These are phyloP conservation scores for Penicillium sp. DNA, from an alignment of 2,329 filamentous ascomycete genomes.

Conservation along the genomic window DNA sequence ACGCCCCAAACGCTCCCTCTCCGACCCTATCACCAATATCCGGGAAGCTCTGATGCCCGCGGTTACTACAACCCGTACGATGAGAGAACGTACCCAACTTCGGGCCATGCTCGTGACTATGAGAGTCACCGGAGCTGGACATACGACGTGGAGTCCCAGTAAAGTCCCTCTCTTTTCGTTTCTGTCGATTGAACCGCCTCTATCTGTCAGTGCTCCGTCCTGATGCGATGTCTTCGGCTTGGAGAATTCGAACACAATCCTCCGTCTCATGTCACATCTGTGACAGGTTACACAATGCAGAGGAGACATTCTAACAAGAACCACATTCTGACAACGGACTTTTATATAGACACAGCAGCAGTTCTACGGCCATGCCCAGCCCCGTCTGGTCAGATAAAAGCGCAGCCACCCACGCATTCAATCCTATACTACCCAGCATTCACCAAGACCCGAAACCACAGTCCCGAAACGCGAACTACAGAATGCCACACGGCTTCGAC, in stretches of 20 bases:
- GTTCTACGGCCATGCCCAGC: constrained; percentile 22
- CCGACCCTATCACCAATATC: constrained; percentile 8
- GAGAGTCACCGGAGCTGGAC: constrained; percentile 19
- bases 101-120: constrained; percentile 18
- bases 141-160: constrained; percentile 30
- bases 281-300: constrained; percentile 2
- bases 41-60: constrained; percentile 12
- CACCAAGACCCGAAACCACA: constrained; percentile 10
- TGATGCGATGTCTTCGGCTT: constrained; percentile 7
- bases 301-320: background rate
- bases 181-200: constrained; percentile 12
- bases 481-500: constrained; percentile 32
- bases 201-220: constrained; percentile 14
- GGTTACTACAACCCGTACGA: constrained; percentile 14
- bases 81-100: constrained; percentile 16
- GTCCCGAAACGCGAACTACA: constrained; percentile 16
- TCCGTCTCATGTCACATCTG: constrained; percentile 4
- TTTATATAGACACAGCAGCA: constrained; percentile 21
- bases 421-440: constrained; percentile 1
- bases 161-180: constrained; percentile 22
- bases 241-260: background rate
- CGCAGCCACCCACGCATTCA: constrained; percentile 12
- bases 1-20: constrained; percentile 16
- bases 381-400: constrained; percentile 26
- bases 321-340: constrained; percentile 16